Base-by-base conservation (phyloP, 768 basidiomycete genomes). In the Lanmaoa pseudosensibilis region DNA sequence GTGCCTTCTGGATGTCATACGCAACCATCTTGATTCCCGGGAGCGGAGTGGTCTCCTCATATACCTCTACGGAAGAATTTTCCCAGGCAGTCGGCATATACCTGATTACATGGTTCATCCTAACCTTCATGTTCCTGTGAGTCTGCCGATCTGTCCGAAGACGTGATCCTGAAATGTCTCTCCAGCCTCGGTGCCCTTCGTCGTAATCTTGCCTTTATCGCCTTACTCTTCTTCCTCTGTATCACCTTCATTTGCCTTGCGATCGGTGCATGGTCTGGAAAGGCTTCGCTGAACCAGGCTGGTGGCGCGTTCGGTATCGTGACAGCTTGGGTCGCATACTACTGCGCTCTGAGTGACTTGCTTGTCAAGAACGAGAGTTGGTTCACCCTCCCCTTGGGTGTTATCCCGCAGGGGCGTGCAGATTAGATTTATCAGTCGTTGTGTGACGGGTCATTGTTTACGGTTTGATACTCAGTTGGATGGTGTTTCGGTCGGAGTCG, bases 1-100 rank as follows among this genome's bases (percentile, higher is more conserved):
- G 92, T 23, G 88, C 85, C 3, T 94, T 94, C 79, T 94, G 92
- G 92, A 76, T 94, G 75, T 91, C 91, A 5, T 94, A 83, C 47
- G 90, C 83, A 5, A 76, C 82, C 0, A 84, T 94, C 63, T 72
- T 87, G 65, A 80, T 91, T 46, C 92, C 92, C 2, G 78, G 80
- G 27, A 81, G 80, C 5, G 90, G 90, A 15, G 78, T 93, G 45
- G 12, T 61, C 5, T 67, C 77, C 0, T 81, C 90, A 0, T 93
- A 86, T 65, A 47, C 62, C 0, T 50, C 58, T 0, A 48, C 52
- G 0, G 63, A 65, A 0, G 80, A 85, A 63, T 66, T 87, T 13
- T 46, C 62, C 7, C 78, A 80, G 46, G 91, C 88, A 0, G 63
- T 94, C 13, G 90, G 87, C 3, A 86, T 93, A 55, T 93, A 82